These are phyloP conservation scores for Mycena alexandri DNA, from an alignment of 768 basidiomycete species.

Conservation along the genomic window DNA sequence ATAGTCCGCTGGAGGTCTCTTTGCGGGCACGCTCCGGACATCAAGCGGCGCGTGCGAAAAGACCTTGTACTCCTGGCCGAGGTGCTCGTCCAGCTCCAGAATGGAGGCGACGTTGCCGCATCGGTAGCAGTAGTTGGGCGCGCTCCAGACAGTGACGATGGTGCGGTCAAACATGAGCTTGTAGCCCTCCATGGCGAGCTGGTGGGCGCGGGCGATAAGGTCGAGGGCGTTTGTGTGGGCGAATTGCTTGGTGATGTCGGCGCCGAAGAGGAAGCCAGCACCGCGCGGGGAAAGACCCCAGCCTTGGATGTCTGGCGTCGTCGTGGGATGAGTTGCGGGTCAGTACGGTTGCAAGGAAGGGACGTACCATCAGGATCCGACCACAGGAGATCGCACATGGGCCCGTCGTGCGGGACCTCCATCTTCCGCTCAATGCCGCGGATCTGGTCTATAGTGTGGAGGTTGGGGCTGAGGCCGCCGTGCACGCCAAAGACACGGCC, in stretches of 20 bases:
- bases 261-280: constrained; percentile 95
- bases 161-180: constrained; percentile 97
- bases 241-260: constrained; percentile 91
- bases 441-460: constrained; percentile 91
- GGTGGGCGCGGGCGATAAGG: constrained; percentile 96
- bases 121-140: constrained; percentile 98
- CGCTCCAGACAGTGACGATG: constrained; percentile 98
- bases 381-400: constrained; percentile 99
- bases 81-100: constrained; percentile 91
- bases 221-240: constrained; percentile 93
- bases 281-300: constrained; percentile 99
- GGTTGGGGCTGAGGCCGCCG: constrained; percentile 92
- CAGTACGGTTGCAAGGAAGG: constrained; percentile 16
- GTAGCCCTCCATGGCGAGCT: constrained; percentile 97
- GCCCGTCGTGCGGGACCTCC: constrained; percentile 98
- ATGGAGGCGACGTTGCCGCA: constrained; percentile 98
- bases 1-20: constrained; percentile 89
- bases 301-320: constrained; percentile 79
- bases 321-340: not conserved
- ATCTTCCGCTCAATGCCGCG: constrained; percentile 95
- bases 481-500: constrained; percentile 98
- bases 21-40: constrained; percentile 83
- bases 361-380: constrained; percentile 94
- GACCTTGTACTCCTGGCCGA: constrained; percentile 95
- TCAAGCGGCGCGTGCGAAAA: constrained; percentile 93